Evolutionary conservation across 73 alveolate species (phyloP), one percentile per base, ranked within the genome.

Genomic region (Symbiodinium pilosum): DNA sequence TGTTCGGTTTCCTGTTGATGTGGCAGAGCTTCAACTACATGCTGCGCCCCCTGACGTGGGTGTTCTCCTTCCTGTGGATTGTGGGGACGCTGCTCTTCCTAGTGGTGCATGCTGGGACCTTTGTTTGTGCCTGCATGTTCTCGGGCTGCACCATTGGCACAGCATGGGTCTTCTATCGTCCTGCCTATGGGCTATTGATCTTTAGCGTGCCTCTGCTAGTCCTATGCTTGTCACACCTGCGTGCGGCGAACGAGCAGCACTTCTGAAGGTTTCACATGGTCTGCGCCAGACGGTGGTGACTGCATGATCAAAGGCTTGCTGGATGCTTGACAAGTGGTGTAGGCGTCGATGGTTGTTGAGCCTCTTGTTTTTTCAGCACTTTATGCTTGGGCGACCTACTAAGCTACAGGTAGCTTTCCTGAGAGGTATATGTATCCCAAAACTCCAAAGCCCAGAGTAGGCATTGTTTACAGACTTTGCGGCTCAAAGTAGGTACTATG

Each of bases 91-190:
- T 81, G 88, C 36, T 81, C 54, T 24, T 36, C 88, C 40, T 81
- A 12, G 7, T 81, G 40, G 59, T 81, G 32, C 88, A 81, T 21
- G 56, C 56, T 7, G 88, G 88, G 24, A 81, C 56, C 4, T 81
- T 32, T 21, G 20, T 7, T 21, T 38, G 59, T 9, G 88, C 88
- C 38, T 42, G 40, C 38, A 6, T 28, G 39, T 81, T 30, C 88
- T 81, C 88, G 56, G 88, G 88, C 56, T 81, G 88, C 88, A 81
- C 88, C 59, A 81, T 81, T 8, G 88, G 88, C 6, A 81, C 88
- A 8, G 88, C 88, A 6, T 81, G 88, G 88, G 18, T 81, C 54
- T 39, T 42, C 51, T 81, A 39, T 38, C 88, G 88, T 21, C 88
- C 88, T 28, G 56, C 88, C 36, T 81, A 81, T 39, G 88, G 59